A percentile compares a stretch with the other conserved stretches of the same genome.
These are phyloP conservation scores for Trichophyton mentagrophytes DNA, from an alignment of 2,329 filamentous ascomycete genomes.

Conservation along the genomic window DNA sequence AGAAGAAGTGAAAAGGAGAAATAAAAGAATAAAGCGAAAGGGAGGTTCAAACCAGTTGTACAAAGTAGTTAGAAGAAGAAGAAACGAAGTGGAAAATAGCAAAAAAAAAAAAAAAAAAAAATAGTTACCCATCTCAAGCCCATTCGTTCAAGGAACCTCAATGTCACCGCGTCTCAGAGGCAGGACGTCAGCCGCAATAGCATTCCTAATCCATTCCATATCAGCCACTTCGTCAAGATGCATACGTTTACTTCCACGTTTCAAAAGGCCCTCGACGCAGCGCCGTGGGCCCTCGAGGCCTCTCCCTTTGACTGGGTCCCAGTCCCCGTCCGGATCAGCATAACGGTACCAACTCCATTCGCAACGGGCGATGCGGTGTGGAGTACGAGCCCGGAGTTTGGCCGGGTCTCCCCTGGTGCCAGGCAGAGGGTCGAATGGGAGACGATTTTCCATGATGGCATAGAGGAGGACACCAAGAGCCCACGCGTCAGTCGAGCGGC, in stretches of 20 bases:
- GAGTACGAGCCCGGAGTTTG: slow-evolving; percentile 66
- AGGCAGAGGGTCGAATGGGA: slow-evolving; percentile 85
- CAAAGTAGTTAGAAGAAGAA: background rate
- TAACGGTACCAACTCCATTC: slow-evolving; percentile 94
- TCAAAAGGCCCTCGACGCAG: slow-evolving; percentile 73
- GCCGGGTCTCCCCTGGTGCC: slow-evolving; percentile 59
- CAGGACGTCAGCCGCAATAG: slow-evolving; percentile 51
- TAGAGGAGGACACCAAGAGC: slow-evolving; percentile 87
- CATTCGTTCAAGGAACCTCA: slow-evolving; percentile 31
- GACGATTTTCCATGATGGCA: slow-evolving; percentile 77
- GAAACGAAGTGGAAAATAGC: background rate
- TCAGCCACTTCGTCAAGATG: slow-evolving; percentile 59
- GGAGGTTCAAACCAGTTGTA: background rate
- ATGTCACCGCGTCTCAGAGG: slow-evolving; percentile 43
- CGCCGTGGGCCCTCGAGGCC: slow-evolving; percentile 63
- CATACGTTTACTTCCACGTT: slow-evolving; percentile 68
- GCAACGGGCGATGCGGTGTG: slow-evolving; percentile 85
- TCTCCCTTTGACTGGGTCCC: slow-evolving; percentile 55
- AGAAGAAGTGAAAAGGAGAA: background rate
- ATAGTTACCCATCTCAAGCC: background rate
- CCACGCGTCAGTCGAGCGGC: slow-evolving; percentile 85
- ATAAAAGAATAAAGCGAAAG: background rate
- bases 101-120: background rate
- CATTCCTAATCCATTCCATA: slow-evolving; percentile 62
- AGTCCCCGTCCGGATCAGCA: slow-evolving; percentile 72